Base-by-base conservation (phyloP, 495 filamentous ascomycete genomes). In the Xylaria acuta region DNA sequence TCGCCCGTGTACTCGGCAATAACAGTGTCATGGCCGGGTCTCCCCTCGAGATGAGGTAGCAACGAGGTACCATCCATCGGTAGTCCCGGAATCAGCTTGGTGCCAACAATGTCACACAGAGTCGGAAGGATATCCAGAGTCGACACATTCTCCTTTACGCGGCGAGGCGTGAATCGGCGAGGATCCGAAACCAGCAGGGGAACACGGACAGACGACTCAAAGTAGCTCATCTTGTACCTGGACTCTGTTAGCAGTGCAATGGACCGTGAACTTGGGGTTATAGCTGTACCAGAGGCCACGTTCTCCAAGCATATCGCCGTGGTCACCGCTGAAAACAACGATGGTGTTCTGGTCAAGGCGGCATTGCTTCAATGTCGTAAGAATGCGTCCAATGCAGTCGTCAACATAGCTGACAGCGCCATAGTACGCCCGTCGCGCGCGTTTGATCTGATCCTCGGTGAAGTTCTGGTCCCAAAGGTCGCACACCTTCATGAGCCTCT, bases 271-370 rank as follows among this genome's bases (percentile, higher is more conserved):
- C 3, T 34, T 1, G 11, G 14, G 63, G 27, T 51, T 22, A 12
- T 2, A 38, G 43, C 47, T 6, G 5, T 72, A 72, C 94, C 94
- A 97, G 47, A 97, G 81, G 0, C 92, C 92, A 32, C 94, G 88
- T 82, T 97, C 94, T 45, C 94, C 94, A 11, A 97, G 88, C 94
- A 97, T 97, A 78, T 97, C 94, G 66, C 94, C 94, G 79, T 97
- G 94, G 75, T 97, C 94, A 62, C 94, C 92, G 63, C 89, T 93
- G 81, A 97, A 97, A 60, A 97, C 85, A 60, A 97, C 84, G 69
- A 97, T 93, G 6, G 94, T 97, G 79, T 96, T 87, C 22, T 95
- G 89, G 64, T 90, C 89, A 56, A 97, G 84, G 1, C 89, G 88
- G 80, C 92, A 94, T 66, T 92, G 83, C 74, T 93, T 89, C 22